Evolutionary conservation across 2,329 filamentous ascomycete genomes (phyloP), one percentile per base, ranked within the genome.

Genomic region (Colletotrichum eleusines): DNA sequence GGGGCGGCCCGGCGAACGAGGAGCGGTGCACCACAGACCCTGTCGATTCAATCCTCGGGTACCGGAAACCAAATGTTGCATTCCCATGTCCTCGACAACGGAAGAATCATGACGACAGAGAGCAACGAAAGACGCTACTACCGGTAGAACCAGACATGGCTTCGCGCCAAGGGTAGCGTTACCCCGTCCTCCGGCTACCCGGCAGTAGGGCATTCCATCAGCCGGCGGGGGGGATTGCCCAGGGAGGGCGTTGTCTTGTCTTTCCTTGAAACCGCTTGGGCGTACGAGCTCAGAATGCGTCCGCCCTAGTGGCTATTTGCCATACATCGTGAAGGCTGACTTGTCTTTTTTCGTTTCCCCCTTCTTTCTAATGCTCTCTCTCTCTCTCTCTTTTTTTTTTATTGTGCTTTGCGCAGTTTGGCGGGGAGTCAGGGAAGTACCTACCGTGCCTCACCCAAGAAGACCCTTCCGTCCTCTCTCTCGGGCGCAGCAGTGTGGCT

Each of bases 401-500:
- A n/a, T n/a, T n/a, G n/a, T n/a, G n/a, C 63, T 31, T 40, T 23
- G 18, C 20, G 26, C 11, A 40, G 7, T n/a, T 12, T 46, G 18
- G 26, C n/a, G 18, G 42, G 8, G 46, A 23, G n/a, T 14, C 57
- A 35, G 42, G 44, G 44, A 70, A 70, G 63, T 58, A 58, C 44
- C 31, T n/a, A n/a, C n/a, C 48, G 42, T 62, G 63, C 63, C 20
- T 23, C n/a, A 14, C 46, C 63, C 55, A 20, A 18, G 8, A 16
- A 42, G 42, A 11, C 63, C 5, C 11, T 33, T 38, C 46, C n/a
- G 9, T 18, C 7, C 31, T 33, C 40, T 64, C 26, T 63, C 44
- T 53, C 28, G 61, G 66, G 26, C 35, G 46, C 59, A 58, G 38
- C 18, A 68, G n/a, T 20, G 53, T 67, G 70, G 62, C 70, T 72